A percentile compares a stretch with the other conserved stretches of the same genome.
Evolutionary conservation across 305 asterid species (phyloP).

Genomic region (Fraxinus xanthoxyloides): DNA sequence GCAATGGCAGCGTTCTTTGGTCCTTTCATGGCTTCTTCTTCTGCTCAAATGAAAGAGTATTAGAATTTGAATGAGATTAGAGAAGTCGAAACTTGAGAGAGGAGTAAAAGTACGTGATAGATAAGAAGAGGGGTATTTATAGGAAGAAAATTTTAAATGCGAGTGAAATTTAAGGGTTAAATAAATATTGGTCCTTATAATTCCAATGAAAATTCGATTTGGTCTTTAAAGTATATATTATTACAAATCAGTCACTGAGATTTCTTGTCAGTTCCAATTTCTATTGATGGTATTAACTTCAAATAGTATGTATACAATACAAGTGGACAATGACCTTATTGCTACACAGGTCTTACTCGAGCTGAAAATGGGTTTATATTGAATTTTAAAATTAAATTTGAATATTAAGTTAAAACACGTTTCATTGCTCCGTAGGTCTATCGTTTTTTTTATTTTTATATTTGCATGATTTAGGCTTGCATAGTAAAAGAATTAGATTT

Average conservation of each 20-base stretch:
- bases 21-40: slow-evolving; percentile 20
- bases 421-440: neutral
- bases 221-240: neutral
- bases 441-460: neutral
- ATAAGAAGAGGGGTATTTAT: neutral
- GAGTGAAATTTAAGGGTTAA: neutral
- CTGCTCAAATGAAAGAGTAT: neutral
- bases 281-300: neutral
- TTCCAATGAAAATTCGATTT: neutral
- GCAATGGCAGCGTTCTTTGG: slow-evolving; percentile 9
- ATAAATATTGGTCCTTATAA: neutral
- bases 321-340: neutral
- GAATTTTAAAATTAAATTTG: too few relatives aligned
- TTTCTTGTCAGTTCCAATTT: neutral
- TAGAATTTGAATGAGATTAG: neutral
- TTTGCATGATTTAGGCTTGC: neutral
- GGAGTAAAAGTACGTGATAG: neutral
- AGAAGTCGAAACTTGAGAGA: neutral
- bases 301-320: too few relatives aligned
- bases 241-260: neutral
- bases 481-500: neutral
- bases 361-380: neutral
- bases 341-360: neutral
- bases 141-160: neutral
- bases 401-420: neutral